Conservation (phyloP, 345 rosid genomes). For the Streptanthus diversifolius region DNA sequence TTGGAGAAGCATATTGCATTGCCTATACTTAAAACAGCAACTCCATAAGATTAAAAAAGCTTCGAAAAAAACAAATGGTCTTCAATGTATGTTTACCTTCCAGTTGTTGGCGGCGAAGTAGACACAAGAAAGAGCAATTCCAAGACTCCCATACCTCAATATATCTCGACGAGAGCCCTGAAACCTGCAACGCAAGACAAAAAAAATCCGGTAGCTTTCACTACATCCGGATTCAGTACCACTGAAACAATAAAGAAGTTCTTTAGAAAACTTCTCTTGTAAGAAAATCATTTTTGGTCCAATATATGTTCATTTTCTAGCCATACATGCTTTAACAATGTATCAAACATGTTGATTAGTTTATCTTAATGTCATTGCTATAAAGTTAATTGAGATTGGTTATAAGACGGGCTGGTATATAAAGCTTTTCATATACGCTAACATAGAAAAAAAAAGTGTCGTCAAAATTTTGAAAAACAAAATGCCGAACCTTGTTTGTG, state of each 20-base stretch:
- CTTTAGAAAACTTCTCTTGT: background rate
- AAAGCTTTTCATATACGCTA: background rate
- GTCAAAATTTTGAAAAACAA: background rate
- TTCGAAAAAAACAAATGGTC: background rate
- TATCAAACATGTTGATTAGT: background rate
- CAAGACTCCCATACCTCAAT: constrained; percentile 84
- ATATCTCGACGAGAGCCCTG: constrained; percentile 86
- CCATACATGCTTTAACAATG: background rate
- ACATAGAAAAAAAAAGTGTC: background rate
- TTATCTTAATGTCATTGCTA: background rate
- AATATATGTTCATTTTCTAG: background rate
- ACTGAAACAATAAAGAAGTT: background rate
- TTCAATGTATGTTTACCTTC: constrained; percentile 52
- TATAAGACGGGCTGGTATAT: background rate
- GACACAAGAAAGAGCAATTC: constrained; percentile 68
- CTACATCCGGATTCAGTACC: background rate
- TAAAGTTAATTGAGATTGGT: background rate
- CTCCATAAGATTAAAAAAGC: background rate
- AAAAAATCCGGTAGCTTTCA: background rate
- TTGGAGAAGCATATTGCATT: constrained; percentile 90
- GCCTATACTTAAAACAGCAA: constrained; percentile 46
- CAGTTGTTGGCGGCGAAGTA: constrained; percentile 54
- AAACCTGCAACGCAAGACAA: constrained; percentile 52
- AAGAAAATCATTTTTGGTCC: background rate
- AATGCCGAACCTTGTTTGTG: constrained; percentile 42